Evolutionary conservation across 2,329 filamentous ascomycete species (phyloP).

Genomic region (Trichoderma sp.): DNA sequence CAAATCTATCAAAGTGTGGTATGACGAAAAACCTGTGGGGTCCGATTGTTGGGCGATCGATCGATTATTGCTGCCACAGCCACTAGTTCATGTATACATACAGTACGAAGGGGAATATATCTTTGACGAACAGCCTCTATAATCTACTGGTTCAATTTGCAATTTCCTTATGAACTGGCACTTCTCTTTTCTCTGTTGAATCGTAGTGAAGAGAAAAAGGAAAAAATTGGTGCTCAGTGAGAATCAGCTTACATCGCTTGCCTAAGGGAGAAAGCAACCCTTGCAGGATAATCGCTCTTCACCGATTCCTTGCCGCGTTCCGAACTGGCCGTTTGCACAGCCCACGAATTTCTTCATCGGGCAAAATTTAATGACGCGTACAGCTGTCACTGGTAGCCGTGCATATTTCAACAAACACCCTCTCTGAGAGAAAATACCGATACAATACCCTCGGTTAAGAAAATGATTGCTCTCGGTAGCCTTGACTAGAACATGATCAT

Average conservation of each 20-base stretch:
- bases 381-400: background rate
- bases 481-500: background rate
- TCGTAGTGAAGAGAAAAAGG: background rate
- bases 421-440: background rate
- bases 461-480: background rate
- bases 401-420: background rate
- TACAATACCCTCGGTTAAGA: background rate
- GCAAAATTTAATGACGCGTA: background rate
- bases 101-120: background rate
- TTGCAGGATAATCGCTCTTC: background rate
- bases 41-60: background rate
- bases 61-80: background rate
- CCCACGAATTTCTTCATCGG: background rate
- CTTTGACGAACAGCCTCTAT: no score
- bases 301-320: background rate
- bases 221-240: background rate
- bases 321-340: background rate
- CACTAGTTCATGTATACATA: background rate
- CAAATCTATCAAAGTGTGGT: background rate
- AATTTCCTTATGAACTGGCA: background rate
- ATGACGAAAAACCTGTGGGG: slow-evolving; percentile 6
- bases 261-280: background rate
- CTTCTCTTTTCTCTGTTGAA: no score
- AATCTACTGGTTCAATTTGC: background rate
- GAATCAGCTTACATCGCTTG: background rate